These are phyloP conservation scores for Plectranthus barbatus DNA, from an alignment of 257 asterid species.

Conservation along the genomic window DNA sequence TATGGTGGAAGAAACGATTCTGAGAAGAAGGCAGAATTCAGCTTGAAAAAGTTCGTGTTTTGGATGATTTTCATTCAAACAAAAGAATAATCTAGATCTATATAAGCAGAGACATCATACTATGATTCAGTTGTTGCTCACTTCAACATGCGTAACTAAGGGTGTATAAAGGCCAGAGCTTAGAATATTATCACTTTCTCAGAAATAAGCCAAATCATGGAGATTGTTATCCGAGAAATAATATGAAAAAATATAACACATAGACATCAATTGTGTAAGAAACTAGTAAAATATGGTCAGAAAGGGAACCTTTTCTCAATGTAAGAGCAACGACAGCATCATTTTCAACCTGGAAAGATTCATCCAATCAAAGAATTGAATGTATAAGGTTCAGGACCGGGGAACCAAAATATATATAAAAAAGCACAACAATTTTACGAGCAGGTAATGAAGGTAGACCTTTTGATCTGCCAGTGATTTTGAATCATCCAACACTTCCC, in stretches of 20 bases:
- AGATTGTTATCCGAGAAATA: not conserved
- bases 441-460: conserved; percentile 28
- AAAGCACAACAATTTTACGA: not conserved
- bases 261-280: not conserved
- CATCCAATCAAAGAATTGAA: conserved; percentile 1
- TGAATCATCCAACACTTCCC: conserved; percentile 64
- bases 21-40: too few species aligned
- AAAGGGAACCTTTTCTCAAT: conserved; percentile 75
- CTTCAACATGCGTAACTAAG: too few species aligned
- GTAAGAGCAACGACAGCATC: conserved; percentile 80
- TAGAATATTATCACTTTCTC: not conserved
- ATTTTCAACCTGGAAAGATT: conserved; percentile 68
- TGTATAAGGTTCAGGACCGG: conserved; percentile 10
- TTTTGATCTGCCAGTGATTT: conserved; percentile 87
- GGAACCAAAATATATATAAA: not conserved
- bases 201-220: not conserved
- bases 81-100: not conserved
- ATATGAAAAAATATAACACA: not conserved
- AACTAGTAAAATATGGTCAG: not conserved
- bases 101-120: too few species aligned
- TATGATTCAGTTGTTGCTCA: not conserved
- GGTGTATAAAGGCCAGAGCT: not conserved
- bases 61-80: too few species aligned
- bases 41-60: too few species aligned
- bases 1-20: too few species aligned